Conservation (phyloP, 2,329 filamentous ascomycete species). For the Trematosphaeria pertusa region DNA sequence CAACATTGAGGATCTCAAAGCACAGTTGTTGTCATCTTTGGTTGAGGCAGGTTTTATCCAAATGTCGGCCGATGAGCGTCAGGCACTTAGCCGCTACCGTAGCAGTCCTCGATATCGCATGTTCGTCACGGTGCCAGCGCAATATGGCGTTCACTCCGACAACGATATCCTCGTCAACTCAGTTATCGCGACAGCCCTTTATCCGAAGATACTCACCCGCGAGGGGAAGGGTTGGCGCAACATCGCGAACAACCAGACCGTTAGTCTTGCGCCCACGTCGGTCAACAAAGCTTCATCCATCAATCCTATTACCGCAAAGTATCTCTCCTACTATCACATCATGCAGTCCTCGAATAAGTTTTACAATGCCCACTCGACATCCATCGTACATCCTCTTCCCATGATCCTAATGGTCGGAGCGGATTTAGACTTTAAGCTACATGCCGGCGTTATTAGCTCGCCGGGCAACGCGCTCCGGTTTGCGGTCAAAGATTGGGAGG, state of each 20-base stretch:
- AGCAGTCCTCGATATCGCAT: constrained; percentile 70
- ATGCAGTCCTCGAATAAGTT: constrained; percentile 87
- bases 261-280: constrained; percentile 85
- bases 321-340: constrained; percentile 95
- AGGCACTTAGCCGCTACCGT: constrained; percentile 71
- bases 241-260: constrained; percentile 88
- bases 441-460: constrained; percentile 82
- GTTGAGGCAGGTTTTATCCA: constrained; percentile 84
- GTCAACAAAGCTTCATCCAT: constrained; percentile 73
- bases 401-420: constrained; percentile 76
- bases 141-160: constrained; percentile 76
- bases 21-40: constrained; percentile 83
- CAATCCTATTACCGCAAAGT: constrained; percentile 64
- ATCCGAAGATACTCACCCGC: constrained; percentile 86
- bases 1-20: constrained; percentile 95
- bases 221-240: constrained; percentile 91
- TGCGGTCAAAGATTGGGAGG: constrained; percentile 85
- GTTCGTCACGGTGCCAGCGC: constrained; percentile 83
- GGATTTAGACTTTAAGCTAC: constrained; percentile 86
- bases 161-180: constrained; percentile 82
- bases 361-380: constrained; percentile 79
- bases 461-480: constrained; percentile 89
- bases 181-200: constrained; percentile 92
- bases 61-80: constrained; percentile 75
- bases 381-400: constrained; percentile 79